A percentile compares a stretch with the other conserved stretches of the same genome.
phyloP scores from a whole-genome alignment of 1,284 basidiomycete species.

The Moesziomyces globuligerus region DNA sequence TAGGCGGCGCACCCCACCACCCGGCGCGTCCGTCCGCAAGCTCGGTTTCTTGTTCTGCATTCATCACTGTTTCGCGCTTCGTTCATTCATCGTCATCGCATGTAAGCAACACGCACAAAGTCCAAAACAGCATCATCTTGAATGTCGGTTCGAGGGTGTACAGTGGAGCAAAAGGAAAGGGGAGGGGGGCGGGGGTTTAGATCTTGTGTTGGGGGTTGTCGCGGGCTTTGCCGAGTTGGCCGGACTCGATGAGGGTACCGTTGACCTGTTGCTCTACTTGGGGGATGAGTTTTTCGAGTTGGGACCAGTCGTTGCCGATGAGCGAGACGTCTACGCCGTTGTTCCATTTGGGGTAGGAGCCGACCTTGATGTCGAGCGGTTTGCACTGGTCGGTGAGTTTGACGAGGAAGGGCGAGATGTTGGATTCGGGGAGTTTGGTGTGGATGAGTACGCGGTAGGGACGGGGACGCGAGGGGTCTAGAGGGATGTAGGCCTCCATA shows the following conservation, averaged over 20 bases:
- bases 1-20: constrained; percentile 13
- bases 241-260: constrained; percentile 70
- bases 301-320: constrained; percentile 74
- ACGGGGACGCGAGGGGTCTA: constrained; percentile 48
- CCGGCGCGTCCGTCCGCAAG: not conserved
- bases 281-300: constrained; percentile 29
- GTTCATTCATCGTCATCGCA: too few species aligned
- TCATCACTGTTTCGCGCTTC: not conserved
- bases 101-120: too few species aligned
- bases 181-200: not conserved
- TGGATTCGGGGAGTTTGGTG: constrained; percentile 77
- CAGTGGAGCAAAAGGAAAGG: too few species aligned
- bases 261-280: constrained; percentile 70
- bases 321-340: constrained; percentile 78
- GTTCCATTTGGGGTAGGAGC: constrained; percentile 74
- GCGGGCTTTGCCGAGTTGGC: constrained; percentile 64
- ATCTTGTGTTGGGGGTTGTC: constrained; percentile 26
- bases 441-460: constrained; percentile 58
- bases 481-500: constrained; percentile 73
- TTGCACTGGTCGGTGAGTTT: constrained; percentile 79
- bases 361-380: constrained; percentile 81
- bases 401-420: constrained; percentile 87
- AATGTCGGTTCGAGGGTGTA: too few species aligned
- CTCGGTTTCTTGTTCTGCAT: too few species aligned
- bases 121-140: too few species aligned